Evolutionary conservation across 2,329 filamentous ascomycete species (phyloP), one percentile per base, ranked within the genome.

Genomic region (Ceratocystis huliohia): DNA sequence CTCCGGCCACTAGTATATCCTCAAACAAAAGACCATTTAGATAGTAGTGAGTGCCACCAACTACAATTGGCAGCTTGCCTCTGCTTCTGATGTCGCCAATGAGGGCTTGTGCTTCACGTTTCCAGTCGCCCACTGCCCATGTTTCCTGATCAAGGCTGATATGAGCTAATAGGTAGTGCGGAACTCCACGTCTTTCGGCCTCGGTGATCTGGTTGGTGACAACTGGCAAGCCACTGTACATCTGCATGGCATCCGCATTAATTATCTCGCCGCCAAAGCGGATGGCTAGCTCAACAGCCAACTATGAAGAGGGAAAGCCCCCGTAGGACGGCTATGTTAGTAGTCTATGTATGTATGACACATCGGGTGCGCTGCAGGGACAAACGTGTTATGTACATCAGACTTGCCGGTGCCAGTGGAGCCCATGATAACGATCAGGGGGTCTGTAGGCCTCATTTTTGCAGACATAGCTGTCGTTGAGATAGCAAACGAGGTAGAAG

Each of bases 201-300:
- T 73, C 64, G 0, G 89, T 84, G 67, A 97, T 88, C 74, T 97
- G 96, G 75, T 99, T 99, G 30, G 94, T 99, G 71, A 97, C 93
- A 69, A 97, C 87, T 4, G 94, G 91, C 56, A 99, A 79, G 2
- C 94, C 94, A 65, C 84, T 82, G 75, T 99, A 99, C 77, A 99
- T 86, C 74, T 99, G 94, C 91, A 99, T 96, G 48, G 94, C 94
- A 79, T 99, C 94, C 61, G 90, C 90, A 74, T 99, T 99, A 77
- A 99, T 91, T 64, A 99, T 84, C 75, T 99, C 94, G 73, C 95
- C 94, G 75, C 94, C 87, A 76, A 91, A 92, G 25, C 82, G 84
- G 53, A 81, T 81, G 0, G 95, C 94, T 64, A 99, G 78, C 69
- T 96, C 90, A 50, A 99, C 88, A 7, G 94, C 94, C 70, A 96